A percentile compares a stretch with the other conserved stretches of the same genome.
These are phyloP conservation scores for Eucalyptus erythrocorys DNA, from an alignment of 345 rosid genomes.

Conservation along the genomic window DNA sequence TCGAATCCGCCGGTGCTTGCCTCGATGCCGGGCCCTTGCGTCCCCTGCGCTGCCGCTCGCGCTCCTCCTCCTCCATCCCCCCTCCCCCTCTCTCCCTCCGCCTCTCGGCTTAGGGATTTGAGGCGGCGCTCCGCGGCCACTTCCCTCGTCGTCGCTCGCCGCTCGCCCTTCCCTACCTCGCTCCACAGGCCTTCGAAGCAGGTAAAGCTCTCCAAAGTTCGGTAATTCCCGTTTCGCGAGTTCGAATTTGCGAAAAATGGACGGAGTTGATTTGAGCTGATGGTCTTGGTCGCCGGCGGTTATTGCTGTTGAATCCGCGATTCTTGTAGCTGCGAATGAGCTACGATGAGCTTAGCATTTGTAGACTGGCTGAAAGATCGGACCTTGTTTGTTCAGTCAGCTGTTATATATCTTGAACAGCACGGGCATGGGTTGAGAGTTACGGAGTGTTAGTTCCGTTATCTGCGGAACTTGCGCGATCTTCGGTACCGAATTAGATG, in stretches of 20 bases:
- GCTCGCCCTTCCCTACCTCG: not conserved
- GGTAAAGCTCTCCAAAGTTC: not conserved
- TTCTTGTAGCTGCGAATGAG: not conserved
- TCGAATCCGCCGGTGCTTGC: not conserved
- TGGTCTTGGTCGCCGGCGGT: not conserved
- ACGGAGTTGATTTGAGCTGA: not conserved
- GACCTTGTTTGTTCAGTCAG: not conserved
- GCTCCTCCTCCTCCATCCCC: not conserved
- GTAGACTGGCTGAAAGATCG: not conserved
- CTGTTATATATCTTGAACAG: not conserved
- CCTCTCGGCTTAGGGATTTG: not conserved
- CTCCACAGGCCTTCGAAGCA: not conserved
- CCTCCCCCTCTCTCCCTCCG: not conserved
- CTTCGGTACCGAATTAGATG: not conserved
- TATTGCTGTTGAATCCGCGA: not conserved
- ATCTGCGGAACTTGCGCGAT: not conserved
- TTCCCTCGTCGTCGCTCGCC: not conserved
- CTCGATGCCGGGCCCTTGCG: conserved; percentile 4
- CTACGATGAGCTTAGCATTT: not conserved
- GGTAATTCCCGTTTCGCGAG: not conserved
- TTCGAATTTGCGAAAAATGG: not conserved
- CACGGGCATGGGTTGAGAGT: not conserved
- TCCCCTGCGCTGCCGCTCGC: not conserved
- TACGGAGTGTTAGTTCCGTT: not conserved
- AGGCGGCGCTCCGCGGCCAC: not conserved